Percentiles rank a stretch among this genome's conserved stretches.
Conservation (phyloP, 345 rosid genomes). For the Hypericum perforatum region DNA sequence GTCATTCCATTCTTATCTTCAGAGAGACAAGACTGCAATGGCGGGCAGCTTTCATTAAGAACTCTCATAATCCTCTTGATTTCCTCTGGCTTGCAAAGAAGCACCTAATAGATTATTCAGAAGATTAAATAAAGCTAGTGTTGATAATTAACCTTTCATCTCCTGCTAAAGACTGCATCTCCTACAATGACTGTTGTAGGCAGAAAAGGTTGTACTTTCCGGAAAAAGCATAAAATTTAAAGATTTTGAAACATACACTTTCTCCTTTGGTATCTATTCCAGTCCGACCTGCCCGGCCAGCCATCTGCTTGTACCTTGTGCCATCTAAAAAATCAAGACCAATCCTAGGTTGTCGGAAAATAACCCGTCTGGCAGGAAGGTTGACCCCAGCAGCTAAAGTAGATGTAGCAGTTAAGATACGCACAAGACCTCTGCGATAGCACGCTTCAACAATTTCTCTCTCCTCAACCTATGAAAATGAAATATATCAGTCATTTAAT, state of each 20-base stretch:
- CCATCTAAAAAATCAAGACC: constrained; percentile 96
- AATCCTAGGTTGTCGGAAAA: constrained; percentile 93
- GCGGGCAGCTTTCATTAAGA: constrained; percentile 75
- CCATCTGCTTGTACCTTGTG: constrained; percentile 97
- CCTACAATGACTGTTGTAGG: no score
- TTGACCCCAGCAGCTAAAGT: constrained; percentile 98
- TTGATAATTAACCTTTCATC: no score
- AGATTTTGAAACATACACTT: constrained; percentile 53
- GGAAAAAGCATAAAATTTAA: no score
- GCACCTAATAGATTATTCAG: constrained; percentile 41
- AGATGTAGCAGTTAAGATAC: constrained; percentile 91
- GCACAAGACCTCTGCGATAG: constrained; percentile 82
- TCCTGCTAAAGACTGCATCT: no score
- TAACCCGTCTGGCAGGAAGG: constrained; percentile 95
- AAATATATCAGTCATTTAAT: constrained; percentile 6
- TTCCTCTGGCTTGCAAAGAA: constrained; percentile 83
- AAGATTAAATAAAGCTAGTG: neutral
- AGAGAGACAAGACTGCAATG: constrained; percentile 87
- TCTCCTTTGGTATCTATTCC: constrained; percentile 97
- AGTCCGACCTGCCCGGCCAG: constrained; percentile 98
- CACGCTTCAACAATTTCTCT: constrained; percentile 91
- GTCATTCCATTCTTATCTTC: constrained; percentile 99
- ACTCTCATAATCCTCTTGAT: constrained; percentile 68
- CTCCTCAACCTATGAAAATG: constrained; percentile 70
- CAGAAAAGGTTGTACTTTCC: no score